These are phyloP conservation scores for Podaxis sp. DNA, from an alignment of 768 basidiomycete species.

Conservation along the genomic window DNA sequence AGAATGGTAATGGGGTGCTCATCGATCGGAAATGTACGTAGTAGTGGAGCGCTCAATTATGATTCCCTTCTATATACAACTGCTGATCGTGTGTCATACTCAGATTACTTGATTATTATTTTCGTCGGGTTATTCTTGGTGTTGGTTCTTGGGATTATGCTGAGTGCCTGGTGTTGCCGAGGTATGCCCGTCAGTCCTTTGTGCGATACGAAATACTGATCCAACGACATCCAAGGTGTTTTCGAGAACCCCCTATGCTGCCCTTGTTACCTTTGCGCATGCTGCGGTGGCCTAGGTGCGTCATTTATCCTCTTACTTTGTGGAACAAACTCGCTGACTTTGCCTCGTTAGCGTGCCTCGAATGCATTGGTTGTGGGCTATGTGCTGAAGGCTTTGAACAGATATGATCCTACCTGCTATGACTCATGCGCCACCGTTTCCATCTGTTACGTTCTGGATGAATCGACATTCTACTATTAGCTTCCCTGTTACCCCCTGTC, in stretches of 20 bases:
- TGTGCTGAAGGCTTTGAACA: constrained; percentile 48
- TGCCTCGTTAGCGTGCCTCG: constrained; percentile 46
- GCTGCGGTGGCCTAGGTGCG: constrained; percentile 63
- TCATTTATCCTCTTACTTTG: neutral
- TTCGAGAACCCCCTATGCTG: constrained; percentile 65
- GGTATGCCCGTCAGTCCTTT: constrained; percentile 27
- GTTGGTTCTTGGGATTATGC: constrained; percentile 48
- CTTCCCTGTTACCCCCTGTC: neutral
- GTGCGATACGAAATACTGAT: neutral
- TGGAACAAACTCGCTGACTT: neutral
- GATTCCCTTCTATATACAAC: neutral
- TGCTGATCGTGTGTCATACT: neutral
- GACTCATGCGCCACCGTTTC: neutral
- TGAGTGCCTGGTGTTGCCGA: constrained; percentile 64
- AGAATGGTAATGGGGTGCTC: neutral
- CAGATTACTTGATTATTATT: constrained; percentile 62
- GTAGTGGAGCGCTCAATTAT: neutral
- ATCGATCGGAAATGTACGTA: constrained; percentile 4
- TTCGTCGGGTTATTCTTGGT: constrained; percentile 60
- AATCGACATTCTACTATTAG: too few species aligned
- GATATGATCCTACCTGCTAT: constrained; percentile 14
- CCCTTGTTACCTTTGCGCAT: constrained; percentile 70
- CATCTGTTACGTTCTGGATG: neutral
- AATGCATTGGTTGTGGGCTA: constrained; percentile 66
- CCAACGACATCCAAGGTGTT: constrained; percentile 28